Base-by-base conservation (phyloP, 2,329 filamentous ascomycete genomes). In the Escovopsis sp. region DNA sequence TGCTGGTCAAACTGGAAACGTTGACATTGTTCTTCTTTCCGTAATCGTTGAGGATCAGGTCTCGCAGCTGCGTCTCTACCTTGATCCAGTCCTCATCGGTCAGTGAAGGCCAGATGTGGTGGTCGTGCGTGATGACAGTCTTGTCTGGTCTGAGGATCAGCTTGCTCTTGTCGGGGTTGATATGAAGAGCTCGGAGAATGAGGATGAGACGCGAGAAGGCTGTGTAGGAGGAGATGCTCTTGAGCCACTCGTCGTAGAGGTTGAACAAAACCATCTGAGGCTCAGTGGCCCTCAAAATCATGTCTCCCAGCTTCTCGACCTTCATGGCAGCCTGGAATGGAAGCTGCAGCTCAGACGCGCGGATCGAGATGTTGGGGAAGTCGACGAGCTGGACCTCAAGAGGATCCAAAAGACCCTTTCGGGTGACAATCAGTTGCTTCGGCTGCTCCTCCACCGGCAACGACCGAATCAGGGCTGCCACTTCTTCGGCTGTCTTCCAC, bases 11-110 rank as follows among this genome's bases (percentile, higher is more conserved):
- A 56, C 86, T 94, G 13, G 92, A 92, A 11, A 90, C 88, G 49
- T 98, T 98, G 65, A 98, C 90, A 48, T 96, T 98, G 67, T 98
- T 98, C 72, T 98, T 98, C 73, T 96, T 98, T 53, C 90, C 90
- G 54, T 98, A 98, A 55, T 98, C 90, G 47, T 96, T 94, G 46
- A 98, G 56, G 49, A 98, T 98, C 45, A 98, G 65, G 65, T 98
- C 90, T 56, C 90, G 79, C 29, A 98, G 66, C 53, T 93, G 84
- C 31, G 86, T 86, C 67, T 98, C 90, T n/a, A 98, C 85, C 72
- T 94, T 94, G 61, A 98, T 90, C 90, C 90, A 98, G 43, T 94
- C 87, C 48, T 98, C 90, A 44, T 98, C 90, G 0, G 83, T 79
- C 37, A 98, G 64, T 0, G 85, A 79, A 1, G 90, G 90, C 90